Conservation (phyloP, 176 grass and related monocot genomes). For the Carex littledalei region DNA sequence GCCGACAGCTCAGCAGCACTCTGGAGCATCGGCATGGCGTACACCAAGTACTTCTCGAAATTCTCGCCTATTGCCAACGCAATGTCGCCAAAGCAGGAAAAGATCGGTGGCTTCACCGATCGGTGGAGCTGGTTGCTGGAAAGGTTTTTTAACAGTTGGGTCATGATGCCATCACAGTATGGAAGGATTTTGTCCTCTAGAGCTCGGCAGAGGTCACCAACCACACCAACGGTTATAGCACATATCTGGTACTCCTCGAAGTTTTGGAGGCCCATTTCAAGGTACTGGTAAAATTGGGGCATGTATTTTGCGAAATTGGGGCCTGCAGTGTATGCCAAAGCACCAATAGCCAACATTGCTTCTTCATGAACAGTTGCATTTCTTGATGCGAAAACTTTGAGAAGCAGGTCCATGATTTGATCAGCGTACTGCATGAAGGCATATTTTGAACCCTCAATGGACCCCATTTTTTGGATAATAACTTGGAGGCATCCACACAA, state of each 20-base stretch:
- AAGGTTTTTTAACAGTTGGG: conserved; percentile 70
- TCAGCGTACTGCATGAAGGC: conserved; percentile 71
- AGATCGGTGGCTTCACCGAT: conserved; percentile 76
- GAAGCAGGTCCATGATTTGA: conserved; percentile 85
- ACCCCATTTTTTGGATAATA: conserved; percentile 77
- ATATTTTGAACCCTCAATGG: conserved; percentile 62
- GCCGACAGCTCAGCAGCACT: conserved; percentile 72
- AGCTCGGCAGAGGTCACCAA: conserved; percentile 75
- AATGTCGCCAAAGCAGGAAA: conserved; percentile 87
- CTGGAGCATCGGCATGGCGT: conserved; percentile 93
- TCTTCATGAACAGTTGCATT: conserved; percentile 86
- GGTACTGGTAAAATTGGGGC: conserved; percentile 77
- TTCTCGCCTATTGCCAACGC: conserved; percentile 80
- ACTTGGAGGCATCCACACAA: conserved; percentile 81
- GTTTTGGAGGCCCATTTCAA: conserved; percentile 91
- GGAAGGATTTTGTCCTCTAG: conserved; percentile 80
- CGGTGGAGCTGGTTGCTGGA: conserved; percentile 72
- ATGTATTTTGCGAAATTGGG: conserved; percentile 75
- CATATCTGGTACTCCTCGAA: conserved; percentile 93
- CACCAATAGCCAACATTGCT: conserved; percentile 87
- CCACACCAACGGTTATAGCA: conserved; percentile 78
- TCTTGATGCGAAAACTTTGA: conserved; percentile 71
- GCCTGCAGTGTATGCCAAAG: conserved; percentile 78
- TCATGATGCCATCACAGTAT: conserved; percentile 82
- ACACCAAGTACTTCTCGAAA: conserved; percentile 86